These are phyloP conservation scores for Diaporthe ampelina DNA, from an alignment of 2,329 filamentous ascomycete genomes.

Conservation along the genomic window DNA sequence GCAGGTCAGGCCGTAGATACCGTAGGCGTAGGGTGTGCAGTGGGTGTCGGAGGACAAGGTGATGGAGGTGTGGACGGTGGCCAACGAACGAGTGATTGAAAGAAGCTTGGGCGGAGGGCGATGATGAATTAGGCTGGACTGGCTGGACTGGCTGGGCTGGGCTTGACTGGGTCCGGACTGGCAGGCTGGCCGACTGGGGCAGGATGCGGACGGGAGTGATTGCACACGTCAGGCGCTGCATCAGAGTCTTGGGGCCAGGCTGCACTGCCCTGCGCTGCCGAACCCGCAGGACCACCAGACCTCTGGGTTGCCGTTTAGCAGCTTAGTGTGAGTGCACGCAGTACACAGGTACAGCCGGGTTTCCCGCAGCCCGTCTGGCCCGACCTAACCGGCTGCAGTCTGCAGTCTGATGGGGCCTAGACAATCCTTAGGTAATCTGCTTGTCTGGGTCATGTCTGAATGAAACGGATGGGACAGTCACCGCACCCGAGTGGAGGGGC, in stretches of 20 bases:
- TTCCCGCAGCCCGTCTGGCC: conserved; percentile 5
- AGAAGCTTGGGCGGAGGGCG: conserved; percentile 33
- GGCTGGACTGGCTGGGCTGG: neutral
- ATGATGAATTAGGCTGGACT: conserved; percentile 35
- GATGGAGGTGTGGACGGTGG: conserved; percentile 39
- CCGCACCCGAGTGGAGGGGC: conserved; percentile 3
- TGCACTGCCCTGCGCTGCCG: conserved; percentile 6
- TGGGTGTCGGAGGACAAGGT: conserved; percentile 27
- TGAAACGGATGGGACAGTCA: conserved; percentile 9
- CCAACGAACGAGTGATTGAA: conserved; percentile 31
- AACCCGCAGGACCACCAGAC: neutral
- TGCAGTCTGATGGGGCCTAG: neutral
- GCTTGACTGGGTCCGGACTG: conserved; percentile 8
- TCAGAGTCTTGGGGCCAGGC: conserved; percentile 11
- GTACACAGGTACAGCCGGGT: neutral
- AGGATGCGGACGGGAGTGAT: conserved; percentile 10
- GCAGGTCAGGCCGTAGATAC: conserved; percentile 11
- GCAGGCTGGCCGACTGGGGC: neutral
- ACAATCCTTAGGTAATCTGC: conserved; percentile 24
- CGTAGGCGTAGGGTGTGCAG: conserved; percentile 32
- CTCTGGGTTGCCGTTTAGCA: neutral
- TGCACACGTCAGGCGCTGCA: conserved; percentile 36
- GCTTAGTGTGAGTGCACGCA: no score
- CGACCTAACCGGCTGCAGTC: conserved; percentile 6
- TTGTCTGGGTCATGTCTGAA: conserved; percentile 1